Evolutionary conservation across 2,329 filamentous ascomycete genomes (phyloP).

Genomic region (Trichoderma endophyticum): DNA sequence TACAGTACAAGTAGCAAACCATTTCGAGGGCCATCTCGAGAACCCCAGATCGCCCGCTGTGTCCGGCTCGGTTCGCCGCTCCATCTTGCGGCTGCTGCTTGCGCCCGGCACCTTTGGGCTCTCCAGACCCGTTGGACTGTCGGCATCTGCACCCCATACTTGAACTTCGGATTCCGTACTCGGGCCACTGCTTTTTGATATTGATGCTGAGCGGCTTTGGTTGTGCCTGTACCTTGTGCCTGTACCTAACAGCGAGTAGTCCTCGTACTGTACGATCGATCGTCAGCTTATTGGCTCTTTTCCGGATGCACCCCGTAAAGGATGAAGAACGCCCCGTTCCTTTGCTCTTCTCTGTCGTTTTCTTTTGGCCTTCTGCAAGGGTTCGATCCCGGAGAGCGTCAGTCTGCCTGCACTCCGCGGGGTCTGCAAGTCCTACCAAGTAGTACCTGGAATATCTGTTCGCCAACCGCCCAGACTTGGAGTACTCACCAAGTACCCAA

Average conservation of each 20-base stretch:
- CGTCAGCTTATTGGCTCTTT: conserved; percentile 10
- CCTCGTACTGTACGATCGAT: conserved; percentile 1
- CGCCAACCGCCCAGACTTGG: neutral
- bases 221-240: neutral
- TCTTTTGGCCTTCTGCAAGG: conserved; percentile 1
- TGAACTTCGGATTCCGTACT: neutral
- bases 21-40: neutral
- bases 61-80: conserved; percentile 16
- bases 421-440: neutral
- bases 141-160: conserved; percentile 10
- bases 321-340: neutral
- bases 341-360: neutral
- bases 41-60: conserved; percentile 4
- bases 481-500: neutral
- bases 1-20: neutral
- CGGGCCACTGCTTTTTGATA: neutral
- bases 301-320: neutral
- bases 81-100: conserved; percentile 5
- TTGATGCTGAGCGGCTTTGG: neutral
- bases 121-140: neutral
- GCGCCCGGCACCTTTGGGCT: neutral
- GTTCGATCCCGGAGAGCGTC: neutral
- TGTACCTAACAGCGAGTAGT: neutral
- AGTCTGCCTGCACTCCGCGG: neutral
- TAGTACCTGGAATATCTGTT: neutral